Evolutionary conservation across 176 grass and related monocot species (phyloP), one percentile per base, ranked within the genome.

Genomic region (Phoenix dactylifera): DNA sequence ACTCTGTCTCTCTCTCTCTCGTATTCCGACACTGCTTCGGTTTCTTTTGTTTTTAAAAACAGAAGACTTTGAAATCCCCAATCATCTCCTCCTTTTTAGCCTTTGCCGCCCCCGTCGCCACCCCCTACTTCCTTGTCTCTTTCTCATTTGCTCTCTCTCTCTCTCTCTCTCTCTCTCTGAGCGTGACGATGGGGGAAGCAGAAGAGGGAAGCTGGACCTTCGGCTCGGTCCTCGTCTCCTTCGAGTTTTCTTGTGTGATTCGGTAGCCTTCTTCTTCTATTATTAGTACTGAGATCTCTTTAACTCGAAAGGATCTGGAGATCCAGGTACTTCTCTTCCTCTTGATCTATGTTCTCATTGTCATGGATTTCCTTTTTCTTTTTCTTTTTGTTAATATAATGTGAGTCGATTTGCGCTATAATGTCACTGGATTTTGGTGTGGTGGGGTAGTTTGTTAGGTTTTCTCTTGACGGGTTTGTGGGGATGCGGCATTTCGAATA

Each of bases 1-100:
- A 20, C 39, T 29, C 35, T 68, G 74, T 65, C 75, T 25, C 72
- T 61, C 39, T 32, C 4, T 29, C 28, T 60, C 16, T 72, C 28
- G 51, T 35, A 14, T 66, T 4, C 56, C 60, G 26, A 58, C 20
- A 18, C 16, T 63, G 24, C 52, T 16, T 5, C 20, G 5, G 16
- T 17, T 6, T n/a, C 24, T 59, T 60, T 28, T 28, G 6, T 60
- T 60, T 60, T 18, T 44, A 14, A 44, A 44, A 12, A 12, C 35
- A 44, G 9, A 44, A 39, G 30, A 60, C 58, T 60, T 60, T 60
- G 58, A 60, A 60, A 60, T 32, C 58, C 4, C 17, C 28, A 6
- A 60, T 39, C 58, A 35, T 60, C 58, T 60, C 58, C 26, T 18
- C 15, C 26, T 35, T 60, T 60, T 19, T 60, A 20, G 58, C 58